phyloP scores from a whole-genome alignment of 768 basidiomycete species.

The Leccinum arenicola region DNA sequence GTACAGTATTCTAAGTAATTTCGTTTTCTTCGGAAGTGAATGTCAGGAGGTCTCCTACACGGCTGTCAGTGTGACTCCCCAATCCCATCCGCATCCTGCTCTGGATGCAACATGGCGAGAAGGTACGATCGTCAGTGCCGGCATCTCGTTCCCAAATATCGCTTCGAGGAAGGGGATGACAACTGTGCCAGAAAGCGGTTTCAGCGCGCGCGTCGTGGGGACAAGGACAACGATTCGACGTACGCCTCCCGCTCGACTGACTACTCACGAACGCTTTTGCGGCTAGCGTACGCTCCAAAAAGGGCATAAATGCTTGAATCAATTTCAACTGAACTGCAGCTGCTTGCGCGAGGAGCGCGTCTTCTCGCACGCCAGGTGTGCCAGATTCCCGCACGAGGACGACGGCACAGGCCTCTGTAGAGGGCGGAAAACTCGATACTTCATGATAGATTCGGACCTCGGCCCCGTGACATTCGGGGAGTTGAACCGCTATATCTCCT shows the following conservation, averaged over 20 bases:
- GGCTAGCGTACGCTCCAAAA: slow-evolving; percentile 19
- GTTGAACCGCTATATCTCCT: slow-evolving; percentile 15
- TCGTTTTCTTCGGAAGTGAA: neutral
- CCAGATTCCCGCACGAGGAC: slow-evolving; percentile 40
- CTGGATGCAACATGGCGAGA: slow-evolving; percentile 21
- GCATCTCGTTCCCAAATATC: slow-evolving; percentile 24
- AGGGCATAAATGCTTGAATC: slow-evolving; percentile 16
- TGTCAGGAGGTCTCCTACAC: slow-evolving; percentile 11
- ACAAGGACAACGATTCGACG: slow-evolving; percentile 6
- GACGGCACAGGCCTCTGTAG: slow-evolving; percentile 40
- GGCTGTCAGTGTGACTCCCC: slow-evolving; percentile 28
- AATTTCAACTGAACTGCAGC: slow-evolving; percentile 15
- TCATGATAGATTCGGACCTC: slow-evolving; percentile 42
- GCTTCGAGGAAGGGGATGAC: slow-evolving; percentile 17
- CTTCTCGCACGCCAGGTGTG: neutral
- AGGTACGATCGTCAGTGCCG: slow-evolving; percentile 28
- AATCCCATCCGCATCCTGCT: slow-evolving; percentile 24
- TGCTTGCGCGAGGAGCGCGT: slow-evolving; percentile 11
- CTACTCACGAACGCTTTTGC: slow-evolving; percentile 27
- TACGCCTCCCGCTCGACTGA: slow-evolving; percentile 13
- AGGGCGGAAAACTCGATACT: slow-evolving; percentile 42
- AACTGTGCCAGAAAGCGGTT: slow-evolving; percentile 6
- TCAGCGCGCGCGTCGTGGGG: slow-evolving; percentile 1
- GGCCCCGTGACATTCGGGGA: slow-evolving; percentile 2
- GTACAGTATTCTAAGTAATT: neutral